Evolutionary conservation across 345 rosid species (phyloP), one percentile per base, ranked within the genome.

Genomic region (Brassica rapa): DNA sequence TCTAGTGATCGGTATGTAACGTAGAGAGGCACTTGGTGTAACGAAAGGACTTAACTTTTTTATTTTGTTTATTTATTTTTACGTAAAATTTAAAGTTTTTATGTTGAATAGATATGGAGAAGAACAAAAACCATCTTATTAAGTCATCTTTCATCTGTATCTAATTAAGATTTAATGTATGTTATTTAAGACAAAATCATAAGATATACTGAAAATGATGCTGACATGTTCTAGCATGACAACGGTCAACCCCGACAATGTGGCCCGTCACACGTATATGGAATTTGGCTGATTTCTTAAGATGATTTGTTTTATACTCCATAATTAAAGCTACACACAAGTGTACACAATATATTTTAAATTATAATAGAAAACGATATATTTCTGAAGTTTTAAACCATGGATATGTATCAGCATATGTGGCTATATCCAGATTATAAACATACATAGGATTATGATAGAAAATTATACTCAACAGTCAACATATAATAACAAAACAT

Each of bases 191-290:
- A 53, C 9, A 53, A 16, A 27, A 69, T 29, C 24, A 51, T 10
- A 23, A 72, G 62, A 61, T 72, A 61, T 72, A 53, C 30, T 39
- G 57, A 39, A 60, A 25, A 72, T 61, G 67, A 72, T 39, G 57
- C 75, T 60, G 55, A 72, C 37, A 57, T 60, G 75, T 60, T 60
- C 9, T 4, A 71, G 56, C 53, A 35, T 60, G 75, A 71, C 67
- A 71, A 14, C 57, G 35, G 57, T 60, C 39, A 71, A 39, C 75
- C 55, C 75, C 56, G 75, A 60, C 75, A 72, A 72, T 14, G 39
- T 72, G 57, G 11, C n/a, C 75, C 75, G 24, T 72, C 57, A 60
- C 57, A 60, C 75, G 67, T 72, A 41, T 41, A 25, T 12, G n/a
- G 25, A 71, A 59, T 71, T 71, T 71, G 55, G 67, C 33, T 57